These are phyloP conservation scores for Neopestalotiopsis sp. DNA, from an alignment of 2,329 filamentous ascomycete species.

Conservation along the genomic window DNA sequence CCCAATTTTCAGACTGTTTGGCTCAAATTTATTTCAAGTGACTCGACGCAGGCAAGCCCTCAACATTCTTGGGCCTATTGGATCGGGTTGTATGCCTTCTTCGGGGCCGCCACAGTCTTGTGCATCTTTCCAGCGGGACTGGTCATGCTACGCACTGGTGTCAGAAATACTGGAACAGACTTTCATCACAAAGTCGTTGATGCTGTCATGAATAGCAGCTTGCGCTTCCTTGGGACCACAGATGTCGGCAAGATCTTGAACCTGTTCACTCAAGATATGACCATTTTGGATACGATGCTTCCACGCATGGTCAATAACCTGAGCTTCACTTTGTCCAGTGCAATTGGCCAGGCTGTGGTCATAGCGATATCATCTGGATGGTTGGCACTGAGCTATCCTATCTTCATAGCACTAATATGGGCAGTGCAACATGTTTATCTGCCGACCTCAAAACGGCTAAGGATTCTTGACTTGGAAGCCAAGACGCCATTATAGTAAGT, in stretches of 20 bases:
- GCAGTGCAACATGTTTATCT: conserved; percentile 62
- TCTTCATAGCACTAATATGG: conserved; percentile 51
- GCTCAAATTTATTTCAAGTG: conserved; percentile 47
- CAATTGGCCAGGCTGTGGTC: conserved; percentile 51
- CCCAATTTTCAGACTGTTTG: conserved; percentile 40
- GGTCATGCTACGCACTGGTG: neutral
- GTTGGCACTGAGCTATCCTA: conserved; percentile 54
- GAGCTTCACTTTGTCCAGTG: conserved; percentile 26
- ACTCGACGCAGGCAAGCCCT: conserved; percentile 24
- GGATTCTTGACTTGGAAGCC: conserved; percentile 65
- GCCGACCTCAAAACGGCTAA: conserved; percentile 63
- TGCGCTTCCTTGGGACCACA: conserved; percentile 46
- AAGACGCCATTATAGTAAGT: conserved; percentile 62
- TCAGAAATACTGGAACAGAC: neutral
- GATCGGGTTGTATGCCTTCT: conserved; percentile 36
- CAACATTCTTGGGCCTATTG: conserved; percentile 31
- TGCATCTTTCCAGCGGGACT: conserved; percentile 15
- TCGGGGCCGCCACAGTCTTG: conserved; percentile 19
- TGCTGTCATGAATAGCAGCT: conserved; percentile 3
- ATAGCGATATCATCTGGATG: conserved; percentile 49
- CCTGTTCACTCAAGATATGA: conserved; percentile 51
- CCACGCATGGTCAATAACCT: conserved; percentile 40
- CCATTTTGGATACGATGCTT: conserved; percentile 45
- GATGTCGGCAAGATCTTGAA: conserved; percentile 48
- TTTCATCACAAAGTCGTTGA: neutral